Evolutionary conservation across 176 grass and related monocot genomes (phyloP), one percentile per base, ranked within the genome.

Genomic region (Elymus sibiricus): DNA sequence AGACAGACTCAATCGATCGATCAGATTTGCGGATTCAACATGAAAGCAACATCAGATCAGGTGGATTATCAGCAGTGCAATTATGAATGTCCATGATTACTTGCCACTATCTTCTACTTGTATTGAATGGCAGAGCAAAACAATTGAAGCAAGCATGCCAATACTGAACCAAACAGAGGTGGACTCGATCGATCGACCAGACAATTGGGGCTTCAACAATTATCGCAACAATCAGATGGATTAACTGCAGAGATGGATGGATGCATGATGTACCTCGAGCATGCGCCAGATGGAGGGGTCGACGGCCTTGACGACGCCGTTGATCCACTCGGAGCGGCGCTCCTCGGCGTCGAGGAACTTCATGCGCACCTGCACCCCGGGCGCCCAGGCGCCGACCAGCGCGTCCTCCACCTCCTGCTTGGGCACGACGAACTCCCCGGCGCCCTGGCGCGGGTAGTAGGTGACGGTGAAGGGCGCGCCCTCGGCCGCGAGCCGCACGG

Each of bases 341-440:
- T 93, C 87, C 64, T 92, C 89, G 17, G 79, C 55, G 55, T 89
- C 91, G 47, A 90, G 77, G 35, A 86, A 73, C 80, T 70, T 84
- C 87, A 88, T 90, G 80, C 84, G 87, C 59, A 94, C 77, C 79
- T 83, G 55, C 76, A 87, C 72, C 3, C 87, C 83, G 1, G 80
- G 38, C 12, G 59, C 72, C 73, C 88, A 98, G 25, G 4, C 1
- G 38, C 12, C 1, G 3, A 5, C 55, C 2, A 88, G 56, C 47
- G 91, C 82, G 6, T 9, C 39, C 19, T 95, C 87, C 64, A 95
- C 95, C 51, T 71, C 81, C 77, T 60, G 70, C 59, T 63, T 88
- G 73, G 87, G 82, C 82, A 98, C 89, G 32, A 98, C 63, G 82
- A 98, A 98, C 79, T 88, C 85, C 26, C 62, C 84, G 2, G 89